Conservation (phyloP, 2,329 filamentous ascomycete species). For the Paraphoma chrysanthemicola region DNA sequence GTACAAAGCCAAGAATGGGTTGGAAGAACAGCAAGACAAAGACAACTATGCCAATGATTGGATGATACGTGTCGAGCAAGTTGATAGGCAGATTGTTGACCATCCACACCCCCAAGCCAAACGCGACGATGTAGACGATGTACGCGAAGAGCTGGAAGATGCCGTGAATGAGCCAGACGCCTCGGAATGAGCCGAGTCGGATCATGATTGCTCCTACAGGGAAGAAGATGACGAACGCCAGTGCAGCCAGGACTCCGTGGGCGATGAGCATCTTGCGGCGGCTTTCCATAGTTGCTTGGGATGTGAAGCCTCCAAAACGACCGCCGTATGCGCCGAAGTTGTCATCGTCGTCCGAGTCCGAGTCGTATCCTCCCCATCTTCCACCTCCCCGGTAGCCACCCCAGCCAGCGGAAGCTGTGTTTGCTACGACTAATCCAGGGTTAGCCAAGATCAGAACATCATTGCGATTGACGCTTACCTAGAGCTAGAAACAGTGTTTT, state of each 20-base stretch:
- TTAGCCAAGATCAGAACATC: constrained; percentile 3
- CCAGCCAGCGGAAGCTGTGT: constrained; percentile 22
- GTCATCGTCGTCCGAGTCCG: constrained; percentile 2
- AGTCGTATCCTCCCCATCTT: constrained; percentile 5
- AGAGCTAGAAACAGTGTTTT: constrained; percentile 16
- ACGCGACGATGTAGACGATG: constrained; percentile 55
- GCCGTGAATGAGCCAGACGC: constrained; percentile 52
- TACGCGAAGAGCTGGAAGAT: constrained; percentile 58
- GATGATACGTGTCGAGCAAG: constrained; percentile 52
- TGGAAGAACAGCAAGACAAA: constrained; percentile 61
- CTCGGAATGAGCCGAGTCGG: constrained; percentile 49
- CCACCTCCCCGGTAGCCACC: constrained; percentile 3
- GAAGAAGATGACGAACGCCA: constrained; percentile 55
- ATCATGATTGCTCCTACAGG: constrained; percentile 54
- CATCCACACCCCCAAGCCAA: constrained; percentile 60
- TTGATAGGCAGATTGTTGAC: constrained; percentile 43
- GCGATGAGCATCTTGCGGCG: constrained; percentile 39
- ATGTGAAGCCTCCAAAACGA: constrained; percentile 5
- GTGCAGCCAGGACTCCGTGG: constrained; percentile 51
- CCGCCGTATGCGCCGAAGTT: constrained; percentile 7
- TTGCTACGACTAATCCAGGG: constrained; percentile 5
- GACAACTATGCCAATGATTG: constrained; percentile 61
- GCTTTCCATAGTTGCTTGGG: constrained; percentile 13
- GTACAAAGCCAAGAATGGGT: constrained; percentile 58
- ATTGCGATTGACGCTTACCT: constrained; percentile 9